phyloP scores from a whole-genome alignment of 2,329 filamentous ascomycete genomes.

The Whalleya microplaca region DNA sequence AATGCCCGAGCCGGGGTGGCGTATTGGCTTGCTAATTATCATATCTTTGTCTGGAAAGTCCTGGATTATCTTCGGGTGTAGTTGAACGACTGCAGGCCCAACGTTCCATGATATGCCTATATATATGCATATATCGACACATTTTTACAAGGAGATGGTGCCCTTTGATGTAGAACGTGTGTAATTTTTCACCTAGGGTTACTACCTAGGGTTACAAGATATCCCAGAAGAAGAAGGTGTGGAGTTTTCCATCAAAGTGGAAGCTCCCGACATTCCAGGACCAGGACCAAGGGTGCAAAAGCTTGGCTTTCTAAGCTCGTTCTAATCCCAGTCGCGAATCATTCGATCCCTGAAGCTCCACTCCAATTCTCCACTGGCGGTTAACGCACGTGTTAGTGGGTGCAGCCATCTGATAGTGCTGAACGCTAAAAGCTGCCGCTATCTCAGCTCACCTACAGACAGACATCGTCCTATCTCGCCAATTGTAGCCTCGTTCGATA shows the following conservation, averaged over 20 bases:
- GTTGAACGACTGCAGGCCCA: not conserved
- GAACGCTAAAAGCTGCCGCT: slow-evolving; percentile 1
- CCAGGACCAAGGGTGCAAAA: slow-evolving; percentile 1
- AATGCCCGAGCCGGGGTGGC: too few relatives aligned
- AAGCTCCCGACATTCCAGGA: slow-evolving; percentile 9
- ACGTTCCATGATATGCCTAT: not conserved
- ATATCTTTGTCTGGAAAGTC: too few relatives aligned
- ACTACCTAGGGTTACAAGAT: slow-evolving; percentile 5
- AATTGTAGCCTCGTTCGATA: not conserved
- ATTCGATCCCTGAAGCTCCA: slow-evolving; percentile 1
- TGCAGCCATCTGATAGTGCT: slow-evolving; percentile 2
- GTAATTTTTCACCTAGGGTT: not conserved
- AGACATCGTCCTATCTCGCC: not conserved
- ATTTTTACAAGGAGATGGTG: not conserved
- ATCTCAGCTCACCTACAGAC: not conserved
- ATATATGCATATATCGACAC: not conserved
- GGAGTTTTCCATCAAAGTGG: slow-evolving; percentile 10
- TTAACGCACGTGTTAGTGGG: slow-evolving; percentile 14
- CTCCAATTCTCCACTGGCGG: not conserved
- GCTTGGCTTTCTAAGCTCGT: slow-evolving; percentile 10
- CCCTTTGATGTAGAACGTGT: not conserved
- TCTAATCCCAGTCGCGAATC: slow-evolving; percentile 17
- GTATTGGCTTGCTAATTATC: too few relatives aligned
- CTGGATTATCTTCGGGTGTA: too few relatives aligned
- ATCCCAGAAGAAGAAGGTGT: slow-evolving; percentile 15